These are phyloP conservation scores for Eucalyptus lansdowneana DNA, from an alignment of 345 rosid species.

Conservation along the genomic window DNA sequence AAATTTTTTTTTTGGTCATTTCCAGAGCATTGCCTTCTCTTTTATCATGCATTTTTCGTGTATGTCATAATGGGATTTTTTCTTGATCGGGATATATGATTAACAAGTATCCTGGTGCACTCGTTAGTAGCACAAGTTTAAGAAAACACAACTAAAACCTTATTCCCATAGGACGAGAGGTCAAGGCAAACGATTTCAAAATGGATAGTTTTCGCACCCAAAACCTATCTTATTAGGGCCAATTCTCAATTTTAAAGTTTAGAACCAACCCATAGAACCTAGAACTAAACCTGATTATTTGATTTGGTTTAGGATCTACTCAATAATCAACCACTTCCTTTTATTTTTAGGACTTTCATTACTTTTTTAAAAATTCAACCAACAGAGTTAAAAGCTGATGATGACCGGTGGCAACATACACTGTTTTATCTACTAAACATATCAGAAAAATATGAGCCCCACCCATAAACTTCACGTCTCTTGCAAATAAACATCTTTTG, in stretches of 20 bases:
- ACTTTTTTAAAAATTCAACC: too few relatives aligned
- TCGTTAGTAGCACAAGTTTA: too few relatives aligned
- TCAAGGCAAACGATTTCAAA: accelerated
- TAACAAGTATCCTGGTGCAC: not conserved
- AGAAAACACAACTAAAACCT: not conserved
- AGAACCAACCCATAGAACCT: not conserved
- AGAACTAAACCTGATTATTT: accelerated
- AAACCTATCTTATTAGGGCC: not conserved
- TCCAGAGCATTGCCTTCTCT: accelerated
- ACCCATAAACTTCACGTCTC: not conserved
- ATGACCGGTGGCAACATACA: not conserved
- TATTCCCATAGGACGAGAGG: accelerated
- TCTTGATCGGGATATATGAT: not conserved
- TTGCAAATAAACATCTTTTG: not conserved
- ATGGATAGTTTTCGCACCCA: too few relatives aligned
- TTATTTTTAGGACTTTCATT: too few relatives aligned
- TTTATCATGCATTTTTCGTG: too few relatives aligned
- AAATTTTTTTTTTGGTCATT: not conserved
- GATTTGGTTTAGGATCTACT: not conserved
- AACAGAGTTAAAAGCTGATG: too few relatives aligned
- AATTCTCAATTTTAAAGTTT: not conserved
- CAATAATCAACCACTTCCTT: not conserved
- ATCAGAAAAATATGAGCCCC: not conserved
- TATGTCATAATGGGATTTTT: not conserved
- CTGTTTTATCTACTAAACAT: not conserved